phyloP scores from a whole-genome alignment of 768 basidiomycete genomes.

The Floccularia luteovirens region DNA sequence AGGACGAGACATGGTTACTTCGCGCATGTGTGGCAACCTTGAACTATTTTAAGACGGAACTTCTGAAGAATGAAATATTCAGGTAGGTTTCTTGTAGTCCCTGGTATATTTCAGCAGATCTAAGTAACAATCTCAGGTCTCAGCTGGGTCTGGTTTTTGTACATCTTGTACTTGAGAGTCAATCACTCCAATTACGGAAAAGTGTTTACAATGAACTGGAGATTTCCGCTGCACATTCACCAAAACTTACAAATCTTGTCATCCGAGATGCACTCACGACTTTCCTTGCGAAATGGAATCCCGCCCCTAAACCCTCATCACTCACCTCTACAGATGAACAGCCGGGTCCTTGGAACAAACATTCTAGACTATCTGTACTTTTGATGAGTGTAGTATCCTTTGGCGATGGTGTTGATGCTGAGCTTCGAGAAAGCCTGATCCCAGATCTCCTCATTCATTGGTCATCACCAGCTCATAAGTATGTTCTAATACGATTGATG shows the following conservation, averaged over 20 bases:
- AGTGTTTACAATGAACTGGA: constrained; percentile 35
- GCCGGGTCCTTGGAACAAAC: constrained; percentile 34
- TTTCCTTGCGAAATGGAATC: constrained; percentile 32
- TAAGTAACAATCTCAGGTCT: constrained; percentile 24
- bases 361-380: constrained; percentile 41
- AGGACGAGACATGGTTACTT: constrained; percentile 74
- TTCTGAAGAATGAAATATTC: constrained; percentile 44
- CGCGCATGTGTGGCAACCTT: constrained; percentile 50
- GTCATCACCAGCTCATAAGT: constrained; percentile 68
- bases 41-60: constrained; percentile 36
- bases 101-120: constrained; percentile 2
- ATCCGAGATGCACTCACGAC: constrained; percentile 52
- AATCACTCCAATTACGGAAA: constrained; percentile 46
- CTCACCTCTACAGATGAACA: constrained; percentile 21
- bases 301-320: constrained; percentile 12
- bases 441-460: constrained; percentile 55
- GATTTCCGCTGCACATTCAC: constrained; percentile 25
- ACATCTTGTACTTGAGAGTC: constrained; percentile 57
- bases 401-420: constrained; percentile 29
- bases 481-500: constrained; percentile 15
- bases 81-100: constrained; percentile 31
- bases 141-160: constrained; percentile 62
- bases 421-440: constrained; percentile 36
- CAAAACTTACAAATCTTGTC: constrained; percentile 41
- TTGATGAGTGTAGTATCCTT: constrained; percentile 45